These are phyloP conservation scores for Cystofilobasidium bisporidii DNA, from an alignment of 768 basidiomycete species.

Conservation along the genomic window DNA sequence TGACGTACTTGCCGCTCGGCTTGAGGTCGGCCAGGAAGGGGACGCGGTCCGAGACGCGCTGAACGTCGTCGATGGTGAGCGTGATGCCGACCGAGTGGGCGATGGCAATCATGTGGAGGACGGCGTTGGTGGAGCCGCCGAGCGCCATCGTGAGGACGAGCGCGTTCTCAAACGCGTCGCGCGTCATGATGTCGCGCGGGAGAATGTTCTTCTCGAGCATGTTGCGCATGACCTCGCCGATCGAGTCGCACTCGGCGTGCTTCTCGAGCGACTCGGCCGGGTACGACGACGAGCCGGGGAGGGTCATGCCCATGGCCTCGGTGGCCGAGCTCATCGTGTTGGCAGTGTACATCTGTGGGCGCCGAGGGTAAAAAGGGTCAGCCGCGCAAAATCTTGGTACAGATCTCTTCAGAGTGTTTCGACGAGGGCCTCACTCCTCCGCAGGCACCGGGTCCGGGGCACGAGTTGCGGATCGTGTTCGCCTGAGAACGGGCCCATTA, in stretches of 20 bases:
- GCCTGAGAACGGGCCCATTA: conserved; percentile 32
- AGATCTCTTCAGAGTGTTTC: too few species aligned
- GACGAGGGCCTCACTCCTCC: conserved; percentile 63
- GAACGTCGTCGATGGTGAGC: conserved; percentile 84
- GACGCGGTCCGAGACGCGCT: conserved; percentile 76
- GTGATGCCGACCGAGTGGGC: conserved; percentile 90
- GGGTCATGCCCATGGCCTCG: conserved; percentile 90
- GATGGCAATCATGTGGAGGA: conserved; percentile 90
- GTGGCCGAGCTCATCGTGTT: conserved; percentile 97
- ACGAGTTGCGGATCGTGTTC: conserved; percentile 80
- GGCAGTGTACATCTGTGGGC: conserved; percentile 83
- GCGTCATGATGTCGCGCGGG: conserved; percentile 93
- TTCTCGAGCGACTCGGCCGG: conserved; percentile 90
- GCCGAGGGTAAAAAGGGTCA: too few species aligned
- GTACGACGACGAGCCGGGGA: conserved; percentile 94
- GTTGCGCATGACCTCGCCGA: conserved; percentile 74
- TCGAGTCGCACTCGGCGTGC: conserved; percentile 63
- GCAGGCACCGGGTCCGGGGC: conserved; percentile 95
- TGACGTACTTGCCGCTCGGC: conserved; percentile 95
- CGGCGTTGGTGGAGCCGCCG: conserved; percentile 96
- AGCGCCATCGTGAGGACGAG: conserved; percentile 96
- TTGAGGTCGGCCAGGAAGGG: conserved; percentile 96
- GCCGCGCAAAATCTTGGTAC: too few species aligned
- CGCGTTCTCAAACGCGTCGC: conserved; percentile 92
- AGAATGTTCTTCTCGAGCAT: conserved; percentile 84